Evolutionary conservation across 2,329 filamentous ascomycete species (phyloP).

Genomic region (Arthrobotrys conoides): DNA sequence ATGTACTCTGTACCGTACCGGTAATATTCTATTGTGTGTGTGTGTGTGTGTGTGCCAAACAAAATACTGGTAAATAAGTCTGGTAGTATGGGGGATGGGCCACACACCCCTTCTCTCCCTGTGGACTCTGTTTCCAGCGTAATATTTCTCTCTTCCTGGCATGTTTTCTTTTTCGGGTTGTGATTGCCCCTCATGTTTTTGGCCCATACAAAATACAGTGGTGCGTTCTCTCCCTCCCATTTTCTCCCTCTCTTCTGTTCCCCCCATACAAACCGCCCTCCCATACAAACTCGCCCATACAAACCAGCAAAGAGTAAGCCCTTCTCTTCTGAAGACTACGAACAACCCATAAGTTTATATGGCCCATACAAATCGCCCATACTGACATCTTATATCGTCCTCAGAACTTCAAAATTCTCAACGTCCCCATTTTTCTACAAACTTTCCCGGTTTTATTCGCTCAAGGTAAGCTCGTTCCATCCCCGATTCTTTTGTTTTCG

Average conservation of each 20-base stretch:
- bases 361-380: slow-evolving; percentile 33
- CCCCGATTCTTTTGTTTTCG: slow-evolving; percentile 49
- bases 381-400: slow-evolving; percentile 19
- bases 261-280: slow-evolving; percentile 53
- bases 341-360: slow-evolving; percentile 29
- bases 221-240: slow-evolving; percentile 54
- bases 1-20: neutral
- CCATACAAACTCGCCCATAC: slow-evolving; percentile 60
- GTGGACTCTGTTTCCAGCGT: slow-evolving; percentile 30
- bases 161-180: slow-evolving; percentile 52
- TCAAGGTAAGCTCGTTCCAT: slow-evolving; percentile 49
- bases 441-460: slow-evolving; percentile 47
- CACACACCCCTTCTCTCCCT: neutral
- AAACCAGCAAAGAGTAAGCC: slow-evolving; percentile 53
- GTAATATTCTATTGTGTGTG: neutral
- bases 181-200: slow-evolving; percentile 51
- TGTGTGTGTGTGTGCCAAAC: slow-evolving; percentile 31
- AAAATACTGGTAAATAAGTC: no score
- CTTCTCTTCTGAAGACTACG: slow-evolving; percentile 10
- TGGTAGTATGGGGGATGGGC: neutral
- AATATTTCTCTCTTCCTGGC: slow-evolving; percentile 27
- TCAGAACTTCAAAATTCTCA: slow-evolving; percentile 22
- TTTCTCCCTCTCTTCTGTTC: slow-evolving; percentile 46
- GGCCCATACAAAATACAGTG: slow-evolving; percentile 52
- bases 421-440: slow-evolving; percentile 14